Base-by-base conservation (phyloP, 148 eudicot genomes). In the Diospyros lotus region DNA sequence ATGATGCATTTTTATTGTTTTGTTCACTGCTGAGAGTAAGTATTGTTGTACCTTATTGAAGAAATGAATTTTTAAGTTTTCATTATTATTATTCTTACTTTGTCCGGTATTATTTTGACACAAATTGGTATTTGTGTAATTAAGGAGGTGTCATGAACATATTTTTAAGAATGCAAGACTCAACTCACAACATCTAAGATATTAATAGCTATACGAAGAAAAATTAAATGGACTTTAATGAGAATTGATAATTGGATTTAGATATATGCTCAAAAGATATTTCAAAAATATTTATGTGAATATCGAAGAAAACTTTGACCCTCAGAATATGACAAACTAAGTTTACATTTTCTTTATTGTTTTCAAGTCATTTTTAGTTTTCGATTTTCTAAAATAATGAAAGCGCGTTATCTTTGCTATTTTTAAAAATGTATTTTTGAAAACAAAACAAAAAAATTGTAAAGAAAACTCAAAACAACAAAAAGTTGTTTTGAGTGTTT, bases 1-100 rank as follows among this genome's bases (percentile, higher is more conserved):
- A 70, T 42, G 69, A 77, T 43, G 79, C 69, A 10, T 77, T 77
- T 43, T 75, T 43, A 46, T 41, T 77, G 46, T 53, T 77, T 70
- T 17, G 62, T 52, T 70, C 40, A 44, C 51, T 77, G 69, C 79
- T 69, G 62, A 60, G 75, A 53, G 79, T 2, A 77, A 69, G 79
- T 70, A 74, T 9, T 64, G 42, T 41, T 42, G 52, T 60, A 39
- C 48, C 1, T 10, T 28, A 18, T 60, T 15, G 13, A 13, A 9
- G 6, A 45, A 10, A 42, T 46, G 15, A 17, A 1, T 40, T 55
- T 48, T 46, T 68, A 13, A 11, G 18, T 15, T 38, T 38, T 68
- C 5, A 10, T 28, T 54, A 48, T 4, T 55, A 15, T 12, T 38
- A 12, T n/a, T 66, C 14, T 67, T 56, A 9, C 52, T 17, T 75